A percentile compares a stretch with the other conserved stretches of the same genome.
Conservation (phyloP, 371 early-diverging fungal species). For the Mortierella sp. region DNA sequence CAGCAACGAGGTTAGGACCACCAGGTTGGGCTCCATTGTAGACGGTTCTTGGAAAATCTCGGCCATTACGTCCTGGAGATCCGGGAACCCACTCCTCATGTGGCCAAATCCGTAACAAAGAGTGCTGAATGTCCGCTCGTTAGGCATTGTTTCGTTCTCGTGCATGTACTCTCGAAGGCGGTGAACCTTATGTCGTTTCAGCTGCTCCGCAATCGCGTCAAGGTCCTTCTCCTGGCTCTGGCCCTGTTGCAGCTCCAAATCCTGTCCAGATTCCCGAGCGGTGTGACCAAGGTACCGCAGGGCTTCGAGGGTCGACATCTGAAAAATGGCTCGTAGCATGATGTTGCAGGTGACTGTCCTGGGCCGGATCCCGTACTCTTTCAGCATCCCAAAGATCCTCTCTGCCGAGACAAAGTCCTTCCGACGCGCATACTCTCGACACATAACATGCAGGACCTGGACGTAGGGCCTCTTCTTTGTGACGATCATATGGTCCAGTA, state of each 20-base stretch:
- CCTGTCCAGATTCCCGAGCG: neutral
- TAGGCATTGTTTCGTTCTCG: slow-evolving; percentile 11
- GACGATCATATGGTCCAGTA: slow-evolving; percentile 51
- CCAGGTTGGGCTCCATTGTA: slow-evolving; percentile 20
- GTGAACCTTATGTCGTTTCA: slow-evolving; percentile 29
- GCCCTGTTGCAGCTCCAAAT: neutral
- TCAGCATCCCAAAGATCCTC: slow-evolving; percentile 41
- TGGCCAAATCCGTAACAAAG: slow-evolving; percentile 50
- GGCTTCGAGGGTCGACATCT: slow-evolving; percentile 29
- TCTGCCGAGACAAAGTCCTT: slow-evolving; percentile 26
- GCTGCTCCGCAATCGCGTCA: slow-evolving; percentile 12
- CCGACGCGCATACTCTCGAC: slow-evolving; percentile 43
- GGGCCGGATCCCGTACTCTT: slow-evolving; percentile 35
- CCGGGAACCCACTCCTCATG: slow-evolving; percentile 34
- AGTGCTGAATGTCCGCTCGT: slow-evolving; percentile 37
- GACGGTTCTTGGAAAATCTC: slow-evolving; percentile 22
- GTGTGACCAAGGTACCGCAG: slow-evolving; percentile 15
- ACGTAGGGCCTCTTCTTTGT: slow-evolving; percentile 43
- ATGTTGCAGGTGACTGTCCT: slow-evolving; percentile 39
- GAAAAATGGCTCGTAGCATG: slow-evolving; percentile 42
- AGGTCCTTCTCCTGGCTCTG: neutral
- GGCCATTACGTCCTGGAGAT: slow-evolving; percentile 22
- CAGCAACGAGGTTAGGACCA: slow-evolving; percentile 33
- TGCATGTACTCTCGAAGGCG: slow-evolving; percentile 34
- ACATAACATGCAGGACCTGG: slow-evolving; percentile 52